These are phyloP conservation scores for Metroxylon sagu DNA, from an alignment of 176 grass and related monocot species.

Conservation along the genomic window DNA sequence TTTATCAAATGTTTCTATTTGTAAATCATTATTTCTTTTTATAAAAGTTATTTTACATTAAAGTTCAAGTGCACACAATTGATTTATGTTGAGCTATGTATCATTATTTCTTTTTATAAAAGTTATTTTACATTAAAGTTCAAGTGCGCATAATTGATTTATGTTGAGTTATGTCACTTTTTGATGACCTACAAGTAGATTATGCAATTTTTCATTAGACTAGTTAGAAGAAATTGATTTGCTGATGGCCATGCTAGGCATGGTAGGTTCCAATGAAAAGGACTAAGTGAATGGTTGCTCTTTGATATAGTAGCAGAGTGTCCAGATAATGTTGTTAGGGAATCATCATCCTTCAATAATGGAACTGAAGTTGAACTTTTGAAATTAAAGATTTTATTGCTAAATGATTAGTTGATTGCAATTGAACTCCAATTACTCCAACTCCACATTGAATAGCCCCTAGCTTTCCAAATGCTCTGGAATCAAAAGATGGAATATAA, in stretches of 20 bases:
- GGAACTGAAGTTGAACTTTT: constrained; percentile 18
- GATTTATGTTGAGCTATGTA: too few relatives aligned
- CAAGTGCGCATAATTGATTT: too few relatives aligned
- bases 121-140: too few relatives aligned
- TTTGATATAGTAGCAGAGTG: constrained; percentile 10
- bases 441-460: constrained; percentile 67
- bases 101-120: too few relatives aligned
- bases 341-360: constrained; percentile 22
- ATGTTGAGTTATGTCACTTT: not conserved
- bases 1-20: too few relatives aligned
- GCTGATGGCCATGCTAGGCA: not conserved
- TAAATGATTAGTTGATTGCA: constrained; percentile 21
- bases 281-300: not conserved
- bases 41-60: too few relatives aligned
- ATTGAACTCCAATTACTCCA: constrained; percentile 47
- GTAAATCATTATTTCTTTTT: too few relatives aligned
- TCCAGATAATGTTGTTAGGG: constrained; percentile 13
- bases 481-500: constrained; percentile 48
- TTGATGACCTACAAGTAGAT: constrained; percentile 19
- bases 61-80: too few relatives aligned
- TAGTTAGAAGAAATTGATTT: constrained; percentile 14
- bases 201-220: constrained; percentile 21
- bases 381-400: constrained; percentile 29
- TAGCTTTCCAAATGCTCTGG: constrained; percentile 36
- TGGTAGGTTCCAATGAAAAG: not conserved